These are phyloP conservation scores for Phytophthora pluvialis DNA, from an alignment of 352 stramenopile genomes.

Conservation along the genomic window DNA sequence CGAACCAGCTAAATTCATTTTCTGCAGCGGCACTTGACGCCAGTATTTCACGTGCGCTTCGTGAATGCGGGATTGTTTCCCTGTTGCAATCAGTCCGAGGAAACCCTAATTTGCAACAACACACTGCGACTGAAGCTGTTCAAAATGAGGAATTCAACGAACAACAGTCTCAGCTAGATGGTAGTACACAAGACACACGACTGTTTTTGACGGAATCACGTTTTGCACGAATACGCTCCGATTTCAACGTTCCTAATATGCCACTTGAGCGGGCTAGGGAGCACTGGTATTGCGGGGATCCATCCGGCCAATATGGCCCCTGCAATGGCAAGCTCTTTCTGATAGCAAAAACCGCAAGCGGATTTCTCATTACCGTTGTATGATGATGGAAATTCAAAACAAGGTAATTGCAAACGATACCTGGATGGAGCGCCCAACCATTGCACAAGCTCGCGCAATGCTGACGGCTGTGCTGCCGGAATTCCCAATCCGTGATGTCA, in stretches of 20 bases:
- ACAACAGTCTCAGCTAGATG: background rate
- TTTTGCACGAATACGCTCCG: background rate
- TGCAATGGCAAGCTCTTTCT: slow-evolving; percentile 3
- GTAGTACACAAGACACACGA: background rate
- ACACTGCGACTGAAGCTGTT: too few species aligned
- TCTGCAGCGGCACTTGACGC: background rate
- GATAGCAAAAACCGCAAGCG: slow-evolving; percentile 1
- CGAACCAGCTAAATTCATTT: background rate
- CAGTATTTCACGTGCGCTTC: slow-evolving; percentile 1
- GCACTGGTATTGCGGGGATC: slow-evolving; percentile 4
- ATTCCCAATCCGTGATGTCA: slow-evolving; percentile 4
- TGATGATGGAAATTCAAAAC: slow-evolving; percentile 14
- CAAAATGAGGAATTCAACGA: too few species aligned
- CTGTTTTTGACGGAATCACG: background rate
- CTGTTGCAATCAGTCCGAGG: background rate
- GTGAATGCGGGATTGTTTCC: background rate
- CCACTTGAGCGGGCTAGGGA: background rate
- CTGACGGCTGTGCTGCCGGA: background rate
- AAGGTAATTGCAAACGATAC: background rate
- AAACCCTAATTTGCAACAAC: background rate
- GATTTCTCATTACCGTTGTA: slow-evolving; percentile 1
- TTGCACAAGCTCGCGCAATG: background rate
- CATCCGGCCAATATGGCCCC: background rate
- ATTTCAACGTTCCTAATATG: slow-evolving; percentile 1
- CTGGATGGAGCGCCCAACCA: background rate